Evolutionary conservation across 768 basidiomycete genomes (phyloP).

Genomic region (Russula emetica): DNA sequence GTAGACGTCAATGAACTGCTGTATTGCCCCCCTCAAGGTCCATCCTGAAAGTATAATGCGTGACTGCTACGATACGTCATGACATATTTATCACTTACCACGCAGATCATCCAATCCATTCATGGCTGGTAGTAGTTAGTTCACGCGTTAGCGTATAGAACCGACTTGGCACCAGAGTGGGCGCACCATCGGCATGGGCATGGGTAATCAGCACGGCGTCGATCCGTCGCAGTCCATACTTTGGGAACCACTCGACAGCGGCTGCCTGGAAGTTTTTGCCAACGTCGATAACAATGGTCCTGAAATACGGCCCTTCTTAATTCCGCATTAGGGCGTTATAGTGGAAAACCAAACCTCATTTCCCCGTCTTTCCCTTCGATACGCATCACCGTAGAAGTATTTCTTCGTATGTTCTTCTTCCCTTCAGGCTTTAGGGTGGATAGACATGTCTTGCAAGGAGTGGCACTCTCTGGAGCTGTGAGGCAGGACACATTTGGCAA

Average conservation of each 20-base stretch:
- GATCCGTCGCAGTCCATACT: conserved; percentile 65
- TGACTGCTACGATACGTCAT: not conserved
- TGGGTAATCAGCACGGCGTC: conserved; percentile 81
- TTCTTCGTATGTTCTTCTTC: conserved; percentile 79
- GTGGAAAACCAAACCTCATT: conserved; percentile 46
- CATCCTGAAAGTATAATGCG: conserved; percentile 47
- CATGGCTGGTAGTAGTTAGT: conserved; percentile 49
- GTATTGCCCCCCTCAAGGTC: conserved; percentile 64
- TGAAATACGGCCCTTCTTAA: conserved; percentile 31
- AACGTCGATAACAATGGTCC: conserved; percentile 77
- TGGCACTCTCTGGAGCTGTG: conserved; percentile 54
- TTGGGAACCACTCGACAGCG: conserved; percentile 58
- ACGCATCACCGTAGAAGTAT: conserved; percentile 70
- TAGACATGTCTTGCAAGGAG: conserved; percentile 59
- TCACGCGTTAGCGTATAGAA: not conserved
- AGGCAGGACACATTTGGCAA: conserved; percentile 70
- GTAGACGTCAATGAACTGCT: conserved; percentile 72
- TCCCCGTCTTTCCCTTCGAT: conserved; percentile 40
- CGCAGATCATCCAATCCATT: conserved; percentile 88
- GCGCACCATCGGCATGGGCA: conserved; percentile 74
- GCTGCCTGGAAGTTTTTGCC: conserved; percentile 76
- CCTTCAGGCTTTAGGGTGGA: conserved; percentile 66
- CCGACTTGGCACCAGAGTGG: not conserved
- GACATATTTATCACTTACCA: conserved; percentile 42
- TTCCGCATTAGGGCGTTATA: not conserved